These are phyloP conservation scores for Penicillium hesseltinei DNA, from an alignment of 2,329 filamentous ascomycete genomes.

Conservation along the genomic window DNA sequence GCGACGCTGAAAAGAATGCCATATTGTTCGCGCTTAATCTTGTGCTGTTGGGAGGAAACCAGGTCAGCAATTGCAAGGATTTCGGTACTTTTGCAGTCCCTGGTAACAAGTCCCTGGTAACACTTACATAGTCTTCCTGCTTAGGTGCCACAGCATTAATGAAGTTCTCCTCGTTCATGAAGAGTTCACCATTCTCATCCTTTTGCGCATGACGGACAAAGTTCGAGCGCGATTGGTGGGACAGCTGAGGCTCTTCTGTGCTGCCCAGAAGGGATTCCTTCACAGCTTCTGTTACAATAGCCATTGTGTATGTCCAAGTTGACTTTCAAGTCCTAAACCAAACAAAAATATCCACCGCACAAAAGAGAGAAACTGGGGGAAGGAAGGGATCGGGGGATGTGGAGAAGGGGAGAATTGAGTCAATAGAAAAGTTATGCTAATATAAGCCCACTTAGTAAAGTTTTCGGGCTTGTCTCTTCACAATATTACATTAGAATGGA, in stretches of 20 bases:
- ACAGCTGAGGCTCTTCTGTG: conserved; percentile 60
- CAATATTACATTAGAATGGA: neutral
- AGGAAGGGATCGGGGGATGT: conserved; percentile 17
- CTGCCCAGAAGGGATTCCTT: conserved; percentile 76
- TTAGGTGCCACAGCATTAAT: conserved; percentile 83
- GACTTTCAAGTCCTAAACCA: neutral
- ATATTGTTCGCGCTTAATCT: conserved; percentile 96
- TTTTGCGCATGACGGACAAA: conserved; percentile 75
- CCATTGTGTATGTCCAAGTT: conserved; percentile 40
- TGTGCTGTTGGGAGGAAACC: conserved; percentile 63
- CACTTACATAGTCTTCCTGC: conserved; percentile 84
- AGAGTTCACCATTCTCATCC: conserved; percentile 74
- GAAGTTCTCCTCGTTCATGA: conserved; percentile 82
- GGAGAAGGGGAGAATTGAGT: conserved; percentile 26
- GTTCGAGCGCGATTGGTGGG: conserved; percentile 69
- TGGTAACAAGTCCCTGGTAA: conserved; percentile 23
- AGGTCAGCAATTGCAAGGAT: conserved; percentile 17
- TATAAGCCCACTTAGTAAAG: neutral
- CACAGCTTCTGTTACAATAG: conserved; percentile 64
- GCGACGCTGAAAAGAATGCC: conserved; percentile 89
- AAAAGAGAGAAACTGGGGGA: conserved; percentile 11
- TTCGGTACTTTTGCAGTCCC: neutral
- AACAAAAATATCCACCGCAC: conserved; percentile 12
- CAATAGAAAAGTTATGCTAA: conserved; percentile 14
- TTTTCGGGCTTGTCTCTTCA: neutral